phyloP scores from a whole-genome alignment of 164 flowering plant genomes.

The Magnolia sinica region DNA sequence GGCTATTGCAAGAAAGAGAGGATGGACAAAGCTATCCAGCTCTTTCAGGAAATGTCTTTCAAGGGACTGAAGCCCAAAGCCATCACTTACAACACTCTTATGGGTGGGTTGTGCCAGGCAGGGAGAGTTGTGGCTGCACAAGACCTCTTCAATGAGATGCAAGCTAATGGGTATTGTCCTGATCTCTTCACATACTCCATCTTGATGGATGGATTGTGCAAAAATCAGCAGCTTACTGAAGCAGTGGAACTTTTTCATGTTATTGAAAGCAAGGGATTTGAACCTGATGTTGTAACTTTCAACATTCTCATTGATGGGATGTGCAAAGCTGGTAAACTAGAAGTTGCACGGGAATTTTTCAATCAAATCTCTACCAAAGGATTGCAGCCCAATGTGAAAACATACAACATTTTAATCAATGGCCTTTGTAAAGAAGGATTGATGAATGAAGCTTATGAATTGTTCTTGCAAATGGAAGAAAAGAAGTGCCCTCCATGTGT shows the following conservation, averaged over 20 bases:
- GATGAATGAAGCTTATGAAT: conserved; percentile 9
- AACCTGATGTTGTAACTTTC: neutral
- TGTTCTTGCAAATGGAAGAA: conserved; percentile 12
- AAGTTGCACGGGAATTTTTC: conserved; percentile 6
- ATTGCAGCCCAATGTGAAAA: conserved; percentile 8
- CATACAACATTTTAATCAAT: conserved; percentile 6
- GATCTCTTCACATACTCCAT: neutral
- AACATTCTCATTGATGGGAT: conserved; percentile 1
- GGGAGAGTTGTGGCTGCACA: conserved; percentile 41
- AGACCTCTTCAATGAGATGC: conserved; percentile 39
- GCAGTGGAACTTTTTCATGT: conserved; percentile 1
- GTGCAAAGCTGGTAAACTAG: conserved; percentile 4
- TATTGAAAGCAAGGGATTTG: neutral
- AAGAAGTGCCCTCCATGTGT: neutral
- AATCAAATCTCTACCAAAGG: neutral
- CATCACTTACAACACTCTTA: conserved; percentile 32
- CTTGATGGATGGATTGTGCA: conserved; percentile 4
- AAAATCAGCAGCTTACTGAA: neutral
- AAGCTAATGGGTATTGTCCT: neutral
- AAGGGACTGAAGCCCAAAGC: conserved; percentile 34
- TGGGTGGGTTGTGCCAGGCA: conserved; percentile 34
- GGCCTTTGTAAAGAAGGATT: conserved; percentile 11
- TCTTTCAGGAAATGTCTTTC: conserved; percentile 29
- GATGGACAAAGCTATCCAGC: conserved; percentile 34
- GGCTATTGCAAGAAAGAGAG: conserved; percentile 32